Conservation (phyloP, 2,329 filamentous ascomycete species). For the Cercospora sp. region DNA sequence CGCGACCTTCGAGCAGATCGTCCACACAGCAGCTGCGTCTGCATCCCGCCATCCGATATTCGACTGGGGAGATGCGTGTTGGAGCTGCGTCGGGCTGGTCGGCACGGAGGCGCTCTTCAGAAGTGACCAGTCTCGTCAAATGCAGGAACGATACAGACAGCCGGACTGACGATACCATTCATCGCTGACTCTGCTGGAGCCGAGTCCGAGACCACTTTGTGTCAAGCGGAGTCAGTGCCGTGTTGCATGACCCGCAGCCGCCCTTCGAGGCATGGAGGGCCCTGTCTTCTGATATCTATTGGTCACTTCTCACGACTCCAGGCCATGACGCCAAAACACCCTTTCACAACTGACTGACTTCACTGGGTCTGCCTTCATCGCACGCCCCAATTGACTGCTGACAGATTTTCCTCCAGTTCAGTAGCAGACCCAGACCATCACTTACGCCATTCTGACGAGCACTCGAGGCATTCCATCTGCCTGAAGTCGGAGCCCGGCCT, state of each 20-base stretch:
- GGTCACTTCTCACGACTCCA: not conserved
- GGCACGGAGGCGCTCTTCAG: not conserved
- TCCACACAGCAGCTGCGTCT: not conserved
- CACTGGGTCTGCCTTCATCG: not conserved
- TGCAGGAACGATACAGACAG: not conserved
- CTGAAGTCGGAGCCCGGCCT: not conserved
- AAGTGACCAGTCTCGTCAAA: not conserved
- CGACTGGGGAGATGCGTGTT: not conserved
- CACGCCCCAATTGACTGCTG: not conserved
- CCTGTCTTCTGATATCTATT: not conserved
- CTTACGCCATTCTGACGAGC: not conserved
- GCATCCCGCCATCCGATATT: not conserved
- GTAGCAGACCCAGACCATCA: not conserved
- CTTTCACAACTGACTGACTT: not conserved
- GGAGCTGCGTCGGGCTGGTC: not conserved
- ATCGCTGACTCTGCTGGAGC: not conserved
- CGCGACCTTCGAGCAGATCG: not conserved
- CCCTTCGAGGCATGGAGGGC: not conserved
- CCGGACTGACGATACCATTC: not conserved
- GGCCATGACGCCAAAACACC: not conserved
- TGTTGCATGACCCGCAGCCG: not conserved
- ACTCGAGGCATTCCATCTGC: not conserved
- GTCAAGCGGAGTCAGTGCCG: constrained; percentile 1
- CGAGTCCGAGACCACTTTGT: not conserved
- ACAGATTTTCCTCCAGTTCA: not conserved